Conservation (phyloP, 2,329 filamentous ascomycete species). For the Talaromyces atroroseus region DNA sequence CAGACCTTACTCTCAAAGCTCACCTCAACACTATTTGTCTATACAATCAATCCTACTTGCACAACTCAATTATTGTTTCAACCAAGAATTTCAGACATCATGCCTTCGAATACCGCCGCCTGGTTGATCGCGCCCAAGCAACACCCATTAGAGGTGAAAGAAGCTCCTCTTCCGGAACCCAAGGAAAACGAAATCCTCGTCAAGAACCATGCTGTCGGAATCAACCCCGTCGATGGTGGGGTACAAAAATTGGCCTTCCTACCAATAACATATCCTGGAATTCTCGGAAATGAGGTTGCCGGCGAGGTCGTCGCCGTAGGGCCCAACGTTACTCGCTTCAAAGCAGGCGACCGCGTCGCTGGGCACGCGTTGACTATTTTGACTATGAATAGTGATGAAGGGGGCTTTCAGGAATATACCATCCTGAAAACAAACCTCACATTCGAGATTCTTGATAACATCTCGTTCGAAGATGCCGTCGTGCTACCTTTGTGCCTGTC, state of each 20-base stretch:
- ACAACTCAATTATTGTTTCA: background rate
- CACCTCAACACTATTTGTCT: background rate
- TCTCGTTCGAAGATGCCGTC: constrained; percentile 27
- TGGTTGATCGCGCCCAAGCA: constrained; percentile 14
- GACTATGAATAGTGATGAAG: background rate
- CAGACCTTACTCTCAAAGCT: background rate
- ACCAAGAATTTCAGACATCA: background rate
- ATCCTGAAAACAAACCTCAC: constrained; percentile 13
- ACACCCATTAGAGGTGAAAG: constrained; percentile 14
- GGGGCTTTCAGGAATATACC: constrained; percentile 8
- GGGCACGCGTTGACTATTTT: constrained; percentile 8
- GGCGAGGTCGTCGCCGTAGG: constrained; percentile 20
- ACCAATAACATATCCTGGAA: constrained; percentile 19
- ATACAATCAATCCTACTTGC: background rate
- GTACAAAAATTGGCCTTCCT: constrained; percentile 22
- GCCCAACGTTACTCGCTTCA: constrained; percentile 12
- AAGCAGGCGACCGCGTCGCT: constrained; percentile 23
- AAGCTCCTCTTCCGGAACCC: background rate
- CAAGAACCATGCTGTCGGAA: constrained; percentile 19
- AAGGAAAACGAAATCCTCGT: constrained; percentile 18
- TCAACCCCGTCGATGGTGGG: constrained; percentile 28
- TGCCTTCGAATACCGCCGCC: constrained; percentile 16
- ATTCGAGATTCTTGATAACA: constrained; percentile 25
- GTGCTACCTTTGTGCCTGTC: constrained; percentile 31
- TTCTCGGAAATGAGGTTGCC: constrained; percentile 23